Evolutionary conservation across 495 filamentous ascomycete genomes (phyloP).

Genomic region (Aspergillus hancockii): DNA sequence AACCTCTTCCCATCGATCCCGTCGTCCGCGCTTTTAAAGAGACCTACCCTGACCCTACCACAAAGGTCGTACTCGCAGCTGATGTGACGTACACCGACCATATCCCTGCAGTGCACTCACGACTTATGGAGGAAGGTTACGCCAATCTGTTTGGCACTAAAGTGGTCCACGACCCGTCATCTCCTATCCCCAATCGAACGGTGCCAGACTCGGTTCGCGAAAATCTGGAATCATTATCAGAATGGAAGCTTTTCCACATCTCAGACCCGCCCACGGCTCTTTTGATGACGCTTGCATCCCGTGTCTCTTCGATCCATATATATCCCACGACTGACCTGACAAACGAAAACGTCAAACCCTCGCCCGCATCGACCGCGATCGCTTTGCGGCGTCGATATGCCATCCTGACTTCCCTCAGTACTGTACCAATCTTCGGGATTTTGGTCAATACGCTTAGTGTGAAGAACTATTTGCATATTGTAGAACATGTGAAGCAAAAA

Average conservation of each 20-base stretch:
- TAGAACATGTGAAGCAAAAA: constrained; percentile 66
- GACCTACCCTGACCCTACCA: constrained; percentile 61
- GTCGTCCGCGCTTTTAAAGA: constrained; percentile 64
- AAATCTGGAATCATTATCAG: constrained; percentile 53
- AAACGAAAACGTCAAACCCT: constrained; percentile 37
- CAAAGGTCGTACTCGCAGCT: constrained; percentile 79
- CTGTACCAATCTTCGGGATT: constrained; percentile 83
- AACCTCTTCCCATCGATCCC: constrained; percentile 57
- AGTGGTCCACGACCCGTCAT: constrained; percentile 76
- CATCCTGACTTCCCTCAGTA: constrained; percentile 76
- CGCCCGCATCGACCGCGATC: constrained; percentile 51
- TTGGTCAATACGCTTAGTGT: constrained; percentile 93
- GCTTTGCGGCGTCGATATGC: constrained; percentile 85
- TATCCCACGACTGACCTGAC: constrained; percentile 57
- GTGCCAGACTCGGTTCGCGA: constrained; percentile 54
- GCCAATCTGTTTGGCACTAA: constrained; percentile 65
- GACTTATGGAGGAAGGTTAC: constrained; percentile 64
- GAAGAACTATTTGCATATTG: constrained; percentile 80
- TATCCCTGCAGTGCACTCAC: constrained; percentile 52
- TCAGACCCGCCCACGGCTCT: constrained; percentile 81
- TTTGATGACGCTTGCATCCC: constrained; percentile 82
- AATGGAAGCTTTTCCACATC: constrained; percentile 87
- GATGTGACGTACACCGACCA: constrained; percentile 84
- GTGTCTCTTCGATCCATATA: constrained; percentile 75
- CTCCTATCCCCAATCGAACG: constrained; percentile 81